phyloP scores from a whole-genome alignment of 441 rosid genomes.

The Croton setiger region DNA sequence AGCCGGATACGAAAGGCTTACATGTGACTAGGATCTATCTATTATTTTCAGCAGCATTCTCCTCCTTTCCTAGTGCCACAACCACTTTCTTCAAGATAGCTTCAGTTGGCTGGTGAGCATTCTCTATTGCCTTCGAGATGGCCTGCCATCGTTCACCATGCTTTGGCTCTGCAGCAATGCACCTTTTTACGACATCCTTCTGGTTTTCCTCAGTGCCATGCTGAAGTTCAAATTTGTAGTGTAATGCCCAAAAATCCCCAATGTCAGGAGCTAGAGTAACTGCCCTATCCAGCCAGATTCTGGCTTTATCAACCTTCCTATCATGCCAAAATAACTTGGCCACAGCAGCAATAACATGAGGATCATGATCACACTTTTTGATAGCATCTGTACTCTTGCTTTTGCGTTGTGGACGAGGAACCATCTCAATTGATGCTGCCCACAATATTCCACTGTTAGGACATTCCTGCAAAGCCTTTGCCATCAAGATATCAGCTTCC shows the following conservation, averaged over 20 bases:
- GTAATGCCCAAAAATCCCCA: constrained; percentile 92
- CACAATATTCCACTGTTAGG: constrained; percentile 86
- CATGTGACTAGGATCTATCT: constrained; percentile 30
- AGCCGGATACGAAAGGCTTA: too few species aligned
- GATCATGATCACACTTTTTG: constrained; percentile 80
- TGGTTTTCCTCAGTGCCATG: constrained; percentile 78
- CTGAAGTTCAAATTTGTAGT: constrained; percentile 87
- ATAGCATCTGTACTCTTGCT: constrained; percentile 74
- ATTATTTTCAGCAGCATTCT: constrained; percentile 57
- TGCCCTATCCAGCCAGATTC: constrained; percentile 73
- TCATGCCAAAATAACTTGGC: constrained; percentile 94
- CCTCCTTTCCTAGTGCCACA: constrained; percentile 74
- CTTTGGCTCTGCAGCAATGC: constrained; percentile 80
- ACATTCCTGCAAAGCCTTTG: constrained; percentile 95
- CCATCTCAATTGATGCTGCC: constrained; percentile 94
- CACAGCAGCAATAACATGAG: constrained; percentile 78
- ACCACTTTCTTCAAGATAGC: constrained; percentile 79
- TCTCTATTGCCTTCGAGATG: constrained; percentile 82
- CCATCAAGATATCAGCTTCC: constrained; percentile 87
- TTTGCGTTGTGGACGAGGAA: constrained; percentile 77
- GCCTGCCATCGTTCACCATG: constrained; percentile 94
- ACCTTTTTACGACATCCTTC: constrained; percentile 74
- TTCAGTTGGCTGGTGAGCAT: constrained; percentile 80
- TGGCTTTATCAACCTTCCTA: constrained; percentile 88
- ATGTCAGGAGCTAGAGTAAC: constrained; percentile 79